Conservation (phyloP, 495 filamentous ascomycete species). For the Chaetomium tenue region DNA sequence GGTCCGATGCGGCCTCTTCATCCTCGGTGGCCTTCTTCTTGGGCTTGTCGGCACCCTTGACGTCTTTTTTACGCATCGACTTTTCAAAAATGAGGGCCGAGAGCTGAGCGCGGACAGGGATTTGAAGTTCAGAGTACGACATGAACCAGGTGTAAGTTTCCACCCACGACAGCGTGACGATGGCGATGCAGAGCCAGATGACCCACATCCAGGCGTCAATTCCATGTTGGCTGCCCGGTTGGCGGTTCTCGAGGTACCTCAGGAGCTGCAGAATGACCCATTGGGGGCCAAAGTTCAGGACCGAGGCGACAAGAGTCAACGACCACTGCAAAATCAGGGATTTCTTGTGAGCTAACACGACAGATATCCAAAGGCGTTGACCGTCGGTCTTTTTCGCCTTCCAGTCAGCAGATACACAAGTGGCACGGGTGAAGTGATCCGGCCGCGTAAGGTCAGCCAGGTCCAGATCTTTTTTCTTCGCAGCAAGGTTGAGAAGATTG, state of each 20-base stretch:
- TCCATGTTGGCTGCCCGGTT: slow-evolving; percentile 41
- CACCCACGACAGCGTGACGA: slow-evolving; percentile 55
- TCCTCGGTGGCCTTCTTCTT: slow-evolving; percentile 32
- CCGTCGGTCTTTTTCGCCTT: slow-evolving; percentile 42
- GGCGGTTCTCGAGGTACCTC: slow-evolving; percentile 58
- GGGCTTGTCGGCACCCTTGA: slow-evolving; percentile 48
- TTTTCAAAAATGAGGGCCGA: slow-evolving; percentile 75
- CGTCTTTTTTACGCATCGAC: slow-evolving; percentile 75
- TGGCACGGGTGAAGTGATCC: slow-evolving; percentile 50
- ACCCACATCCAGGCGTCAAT: slow-evolving; percentile 67
- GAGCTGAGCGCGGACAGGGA: slow-evolving; percentile 67
- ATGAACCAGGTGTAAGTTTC: slow-evolving; percentile 66
- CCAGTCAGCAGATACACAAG: slow-evolving; percentile 51
- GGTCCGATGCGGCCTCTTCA: slow-evolving; percentile 26
- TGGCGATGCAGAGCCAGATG: slow-evolving; percentile 55
- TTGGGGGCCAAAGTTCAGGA: slow-evolving; percentile 67
- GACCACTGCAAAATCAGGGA: slow-evolving; percentile 54
- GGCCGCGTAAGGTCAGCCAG: slow-evolving; percentile 59
- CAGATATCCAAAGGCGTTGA: slow-evolving; percentile 59
- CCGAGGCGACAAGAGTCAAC: slow-evolving; percentile 52
- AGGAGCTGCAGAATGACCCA: slow-evolving; percentile 66
- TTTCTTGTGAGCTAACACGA: slow-evolving; percentile 56
- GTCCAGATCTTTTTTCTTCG: slow-evolving; percentile 56
- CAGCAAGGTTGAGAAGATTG: slow-evolving; percentile 52
- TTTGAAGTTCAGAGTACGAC: slow-evolving; percentile 59